These are phyloP conservation scores for Aspergillus quadricinctus DNA, from an alignment of 2,329 filamentous ascomycete genomes.

Conservation along the genomic window DNA sequence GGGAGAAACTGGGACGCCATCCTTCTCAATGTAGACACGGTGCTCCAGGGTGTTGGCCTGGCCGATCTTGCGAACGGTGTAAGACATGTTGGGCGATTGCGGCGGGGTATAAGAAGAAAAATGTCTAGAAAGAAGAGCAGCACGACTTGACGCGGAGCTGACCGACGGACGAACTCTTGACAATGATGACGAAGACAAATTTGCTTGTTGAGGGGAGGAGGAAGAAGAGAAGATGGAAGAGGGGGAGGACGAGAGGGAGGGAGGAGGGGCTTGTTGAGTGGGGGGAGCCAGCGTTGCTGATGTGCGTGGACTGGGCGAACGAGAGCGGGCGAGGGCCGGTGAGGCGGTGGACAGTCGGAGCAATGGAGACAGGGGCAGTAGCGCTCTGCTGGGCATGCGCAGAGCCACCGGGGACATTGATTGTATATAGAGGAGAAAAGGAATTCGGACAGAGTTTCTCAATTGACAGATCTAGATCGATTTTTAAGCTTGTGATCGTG, in stretches of 20 bases:
- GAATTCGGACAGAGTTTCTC: not conserved
- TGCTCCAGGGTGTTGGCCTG: slow-evolving; percentile 92
- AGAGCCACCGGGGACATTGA: slow-evolving; percentile 6
- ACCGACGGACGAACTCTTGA: slow-evolving; percentile 16
- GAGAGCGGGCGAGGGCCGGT: slow-evolving; percentile 19
- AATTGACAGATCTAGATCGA: not conserved
- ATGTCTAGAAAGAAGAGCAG: slow-evolving; percentile 46
- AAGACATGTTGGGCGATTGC: slow-evolving; percentile 44
- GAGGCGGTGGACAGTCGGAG: slow-evolving; percentile 35
- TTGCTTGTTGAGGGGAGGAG: slow-evolving; percentile 19
- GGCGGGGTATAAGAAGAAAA: slow-evolving; percentile 35
- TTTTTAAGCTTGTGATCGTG: not conserved
- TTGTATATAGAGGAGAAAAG: not conserved
- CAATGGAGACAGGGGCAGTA: slow-evolving; percentile 20
- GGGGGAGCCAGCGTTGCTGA: slow-evolving; percentile 40
- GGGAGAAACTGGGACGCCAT: slow-evolving; percentile 87
- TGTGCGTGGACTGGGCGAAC: slow-evolving; percentile 27
- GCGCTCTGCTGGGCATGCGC: not conserved
- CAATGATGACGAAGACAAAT: slow-evolving; percentile 13
- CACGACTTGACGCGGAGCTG: slow-evolving; percentile 29
- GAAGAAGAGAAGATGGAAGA: slow-evolving; percentile 16
- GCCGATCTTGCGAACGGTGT: slow-evolving; percentile 79
- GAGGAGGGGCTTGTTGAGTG: slow-evolving; percentile 31
- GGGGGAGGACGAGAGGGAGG: slow-evolving; percentile 19
- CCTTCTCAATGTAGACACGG: slow-evolving; percentile 96